phyloP scores from a whole-genome alignment of 2,329 filamentous ascomycete species.

The Epichloe coenophiala region DNA sequence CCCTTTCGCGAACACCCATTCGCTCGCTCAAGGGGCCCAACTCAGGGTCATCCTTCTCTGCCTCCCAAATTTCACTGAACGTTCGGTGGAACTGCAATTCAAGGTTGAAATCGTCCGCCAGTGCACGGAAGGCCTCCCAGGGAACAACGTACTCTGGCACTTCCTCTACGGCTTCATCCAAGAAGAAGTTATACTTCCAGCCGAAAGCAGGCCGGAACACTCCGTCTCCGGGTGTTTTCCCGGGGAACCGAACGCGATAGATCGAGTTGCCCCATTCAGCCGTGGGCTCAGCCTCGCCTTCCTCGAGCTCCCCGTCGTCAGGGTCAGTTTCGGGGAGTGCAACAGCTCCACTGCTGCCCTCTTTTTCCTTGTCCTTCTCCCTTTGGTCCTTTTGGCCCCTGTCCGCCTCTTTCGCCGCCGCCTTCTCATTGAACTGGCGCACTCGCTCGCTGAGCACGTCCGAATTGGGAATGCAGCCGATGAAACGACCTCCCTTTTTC shows the following conservation, averaged over 20 bases:
- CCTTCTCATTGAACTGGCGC: conserved; percentile 54
- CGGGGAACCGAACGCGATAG: conserved; percentile 81
- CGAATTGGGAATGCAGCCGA: conserved; percentile 94
- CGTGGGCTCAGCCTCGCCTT: conserved; percentile 47
- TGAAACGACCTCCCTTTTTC: conserved; percentile 88
- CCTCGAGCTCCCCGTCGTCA: conserved; percentile 37
- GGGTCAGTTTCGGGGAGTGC: conserved; percentile 14
- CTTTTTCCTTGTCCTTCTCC: conserved; percentile 12
- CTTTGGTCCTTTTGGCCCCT: conserved; percentile 24
- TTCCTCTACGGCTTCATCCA: conserved; percentile 90
- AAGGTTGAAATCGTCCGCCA: conserved; percentile 93
- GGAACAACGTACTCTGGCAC: conserved; percentile 96
- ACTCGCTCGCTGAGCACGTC: conserved; percentile 75
- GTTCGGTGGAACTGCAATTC: conserved; percentile 88
- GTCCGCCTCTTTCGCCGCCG: conserved; percentile 25
- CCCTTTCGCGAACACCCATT: conserved; percentile 80
- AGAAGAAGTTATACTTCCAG: conserved; percentile 96
- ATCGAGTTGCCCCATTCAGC: conserved; percentile 89
- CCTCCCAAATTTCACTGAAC: conserved; percentile 82
- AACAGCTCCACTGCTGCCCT: not conserved
- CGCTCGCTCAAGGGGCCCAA: conserved; percentile 78
- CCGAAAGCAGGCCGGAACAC: conserved; percentile 89
- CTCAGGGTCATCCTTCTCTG: conserved; percentile 73
- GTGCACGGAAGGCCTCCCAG: conserved; percentile 90
- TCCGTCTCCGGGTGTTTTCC: conserved; percentile 69